These are phyloP conservation scores for Scytalidium sp. DNA, from an alignment of 2,329 filamentous ascomycete species.

Conservation along the genomic window DNA sequence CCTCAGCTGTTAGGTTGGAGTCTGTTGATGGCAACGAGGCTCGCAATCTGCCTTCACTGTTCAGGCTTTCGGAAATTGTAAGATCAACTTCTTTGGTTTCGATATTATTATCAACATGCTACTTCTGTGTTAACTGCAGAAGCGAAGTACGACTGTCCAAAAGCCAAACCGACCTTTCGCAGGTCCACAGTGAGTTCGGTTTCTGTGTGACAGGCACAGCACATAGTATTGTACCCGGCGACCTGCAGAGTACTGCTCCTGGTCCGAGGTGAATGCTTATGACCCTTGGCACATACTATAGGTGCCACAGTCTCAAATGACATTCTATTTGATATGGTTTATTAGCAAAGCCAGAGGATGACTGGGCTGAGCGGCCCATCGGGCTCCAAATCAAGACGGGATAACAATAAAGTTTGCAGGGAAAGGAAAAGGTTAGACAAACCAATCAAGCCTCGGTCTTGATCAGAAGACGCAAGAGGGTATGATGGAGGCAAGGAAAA, in stretches of 20 bases:
- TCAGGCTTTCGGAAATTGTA: constrained; percentile 23
- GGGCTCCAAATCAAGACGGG: too few species aligned
- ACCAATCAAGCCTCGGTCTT: not conserved
- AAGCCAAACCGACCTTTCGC: constrained; percentile 17
- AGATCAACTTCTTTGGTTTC: constrained; percentile 24
- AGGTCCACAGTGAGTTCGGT: constrained; percentile 27
- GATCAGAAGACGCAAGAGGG: too few species aligned
- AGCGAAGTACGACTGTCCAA: not conserved
- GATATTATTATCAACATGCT: constrained; percentile 28
- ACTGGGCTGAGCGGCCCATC: too few species aligned
- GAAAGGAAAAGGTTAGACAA: not conserved
- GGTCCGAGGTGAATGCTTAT: constrained; percentile 25
- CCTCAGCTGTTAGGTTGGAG: not conserved
- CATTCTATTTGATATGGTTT: not conserved
- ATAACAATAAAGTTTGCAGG: too few species aligned
- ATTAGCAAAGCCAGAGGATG: not conserved
- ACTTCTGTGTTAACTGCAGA: constrained; percentile 7
- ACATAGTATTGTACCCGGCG: constrained; percentile 24
- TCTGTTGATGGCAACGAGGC: constrained; percentile 4
- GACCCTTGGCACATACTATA: constrained; percentile 22
- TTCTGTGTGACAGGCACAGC: constrained; percentile 27
- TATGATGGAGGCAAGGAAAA: too few species aligned
- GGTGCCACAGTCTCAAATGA: not conserved
- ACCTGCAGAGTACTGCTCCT: constrained; percentile 22
- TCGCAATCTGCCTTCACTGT: constrained; percentile 23